Percentiles rank a stretch among this genome's conserved stretches.
Conservation (phyloP, 805 yeast species). For the Hanseniaspora taiwanica region DNA sequence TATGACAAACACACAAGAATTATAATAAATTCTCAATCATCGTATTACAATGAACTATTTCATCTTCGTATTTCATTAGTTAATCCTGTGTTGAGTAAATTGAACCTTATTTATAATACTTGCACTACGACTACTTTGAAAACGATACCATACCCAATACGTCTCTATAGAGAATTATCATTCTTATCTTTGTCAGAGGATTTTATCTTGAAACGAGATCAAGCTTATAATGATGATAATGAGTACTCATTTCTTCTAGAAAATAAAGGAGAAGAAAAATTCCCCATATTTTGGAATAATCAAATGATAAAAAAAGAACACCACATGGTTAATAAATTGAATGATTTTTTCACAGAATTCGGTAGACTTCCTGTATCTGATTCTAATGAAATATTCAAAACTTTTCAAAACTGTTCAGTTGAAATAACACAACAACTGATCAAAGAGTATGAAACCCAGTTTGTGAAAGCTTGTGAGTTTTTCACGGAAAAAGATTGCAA, state of each 20-base stretch:
- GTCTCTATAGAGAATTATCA: too few relatives aligned
- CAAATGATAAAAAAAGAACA: neutral
- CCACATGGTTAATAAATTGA: neutral
- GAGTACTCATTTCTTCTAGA: too few relatives aligned
- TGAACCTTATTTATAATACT: too few relatives aligned
- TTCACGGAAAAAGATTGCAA: neutral
- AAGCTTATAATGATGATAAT: too few relatives aligned
- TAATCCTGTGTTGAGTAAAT: too few relatives aligned
- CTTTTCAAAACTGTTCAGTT: too few relatives aligned
- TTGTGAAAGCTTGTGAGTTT: neutral
- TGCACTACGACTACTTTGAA: too few relatives aligned
- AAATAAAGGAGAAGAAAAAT: neutral
- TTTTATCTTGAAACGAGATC: too few relatives aligned
- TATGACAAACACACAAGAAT: neutral
- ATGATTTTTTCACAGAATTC: neutral
- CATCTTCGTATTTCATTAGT: neutral
- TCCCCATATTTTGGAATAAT: neutral
- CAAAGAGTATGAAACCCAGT: too few relatives aligned
- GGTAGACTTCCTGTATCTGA: slow-evolving; percentile 3
- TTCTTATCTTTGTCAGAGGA: too few relatives aligned
- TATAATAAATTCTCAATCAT: neutral
- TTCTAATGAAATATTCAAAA: slow-evolving; percentile 27
- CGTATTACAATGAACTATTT: neutral
- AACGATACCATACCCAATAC: too few relatives aligned
- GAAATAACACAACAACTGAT: too few relatives aligned